Conservation (phyloP, 768 basidiomycete species). For the Psilocybe cubensis region DNA sequence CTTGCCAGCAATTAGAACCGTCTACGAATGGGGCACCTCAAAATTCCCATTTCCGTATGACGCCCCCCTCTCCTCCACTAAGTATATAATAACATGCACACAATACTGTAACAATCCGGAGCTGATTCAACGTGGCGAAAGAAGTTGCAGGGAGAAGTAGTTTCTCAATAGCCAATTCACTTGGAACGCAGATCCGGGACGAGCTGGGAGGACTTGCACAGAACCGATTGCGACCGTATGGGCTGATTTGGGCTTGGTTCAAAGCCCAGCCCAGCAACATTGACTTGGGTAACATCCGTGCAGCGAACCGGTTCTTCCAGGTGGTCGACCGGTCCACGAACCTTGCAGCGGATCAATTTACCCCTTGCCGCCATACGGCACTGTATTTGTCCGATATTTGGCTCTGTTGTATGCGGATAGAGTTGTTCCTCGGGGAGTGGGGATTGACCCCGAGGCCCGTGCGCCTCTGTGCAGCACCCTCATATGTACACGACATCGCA, state of each 20-base stretch:
- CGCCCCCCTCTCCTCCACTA: background rate
- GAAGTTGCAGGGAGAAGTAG: too few species aligned
- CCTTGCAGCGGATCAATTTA: background rate
- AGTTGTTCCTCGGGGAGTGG: background rate
- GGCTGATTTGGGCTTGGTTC: background rate
- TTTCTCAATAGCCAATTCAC: background rate
- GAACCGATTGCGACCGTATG: background rate
- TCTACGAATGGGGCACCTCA: too few species aligned
- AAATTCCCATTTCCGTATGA: background rate
- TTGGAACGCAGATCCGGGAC: background rate
- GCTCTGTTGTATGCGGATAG: background rate
- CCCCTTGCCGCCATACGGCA: background rate
- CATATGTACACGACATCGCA: too few species aligned
- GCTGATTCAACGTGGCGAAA: background rate
- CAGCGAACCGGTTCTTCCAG: background rate
- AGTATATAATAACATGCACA: background rate
- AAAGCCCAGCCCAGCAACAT: too few species aligned
- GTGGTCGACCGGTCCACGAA: background rate
- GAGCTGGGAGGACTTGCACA: too few species aligned
- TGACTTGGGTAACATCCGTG: background rate
- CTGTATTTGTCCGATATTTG: constrained; percentile 1
- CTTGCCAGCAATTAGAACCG: background rate
- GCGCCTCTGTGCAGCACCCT: too few species aligned
- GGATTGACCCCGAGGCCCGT: background rate
- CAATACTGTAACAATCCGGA: background rate